Evolutionary conservation across 805 yeast species (phyloP), one percentile per base, ranked within the genome.

Genomic region (Yarrowia sp.): DNA sequence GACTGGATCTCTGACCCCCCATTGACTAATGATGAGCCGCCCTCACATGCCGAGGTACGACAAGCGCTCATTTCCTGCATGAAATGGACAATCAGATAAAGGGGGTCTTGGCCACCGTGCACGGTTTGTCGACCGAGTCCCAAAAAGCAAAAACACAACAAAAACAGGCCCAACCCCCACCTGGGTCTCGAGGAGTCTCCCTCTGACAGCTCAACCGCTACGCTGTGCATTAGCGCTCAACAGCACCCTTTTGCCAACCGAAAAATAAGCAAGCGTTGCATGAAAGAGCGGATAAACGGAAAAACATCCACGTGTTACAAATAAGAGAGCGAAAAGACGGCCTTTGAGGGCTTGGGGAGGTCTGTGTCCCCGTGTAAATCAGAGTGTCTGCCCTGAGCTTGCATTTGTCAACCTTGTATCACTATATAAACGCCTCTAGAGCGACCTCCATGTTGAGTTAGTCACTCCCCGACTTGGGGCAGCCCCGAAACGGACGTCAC

Each of bases 171-270:
- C 19, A 14, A 15, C 8, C 39, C 56, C 56, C 56, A 36, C 24
- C 40, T 10, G 5, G 33, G 14, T 17, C 38, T 10, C 43, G 42
- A 30, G 34, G 43, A 38, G 43, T 14, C 58, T 30, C 20, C 7
- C 56, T 52, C 36, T 52, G 58, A 38, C 58, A 52, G 58, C 58
- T 52, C 58, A 52, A 52, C 58, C 58, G 58, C 58, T 20, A 19
- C 43, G n/a, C 30, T n/a, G 63, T 55, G 63, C 63, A 55, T 40
- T 55, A 55, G 63, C 40, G 47, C 63, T 40, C 63, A 55, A 55
- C 63, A n/a, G 39, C 58, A 19, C 58, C 40, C n/a, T 50, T 24
- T 40, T 34, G 38, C 42, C 58, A 38, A 40, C 36, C 47, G 47
- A 55, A 55, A 55, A 39, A 40, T 42, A 55, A 55, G 39, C 63